Percentiles rank a stretch among this genome's conserved stretches.
Conservation (phyloP, 163 green algal species). For the Chloromonas sp. region DNA sequence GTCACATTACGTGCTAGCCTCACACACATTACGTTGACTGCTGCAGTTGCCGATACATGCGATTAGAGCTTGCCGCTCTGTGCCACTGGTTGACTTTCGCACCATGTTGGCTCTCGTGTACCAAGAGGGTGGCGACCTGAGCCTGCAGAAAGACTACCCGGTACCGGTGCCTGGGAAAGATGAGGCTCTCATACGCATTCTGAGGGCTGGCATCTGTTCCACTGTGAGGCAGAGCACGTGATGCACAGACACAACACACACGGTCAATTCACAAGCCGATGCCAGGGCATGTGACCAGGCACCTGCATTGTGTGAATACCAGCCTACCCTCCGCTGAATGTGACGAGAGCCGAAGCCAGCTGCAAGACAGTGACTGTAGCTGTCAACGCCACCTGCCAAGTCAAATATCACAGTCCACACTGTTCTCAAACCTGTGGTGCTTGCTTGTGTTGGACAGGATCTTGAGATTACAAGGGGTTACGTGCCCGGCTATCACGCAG, state of each 20-base stretch:
- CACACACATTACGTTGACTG: no score
- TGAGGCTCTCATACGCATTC: conserved; percentile 44
- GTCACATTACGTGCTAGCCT: no score
- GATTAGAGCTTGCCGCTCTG: no score
- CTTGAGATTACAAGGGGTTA: conserved; percentile 68
- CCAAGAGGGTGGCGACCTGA: neutral
- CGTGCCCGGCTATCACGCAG: conserved; percentile 50
- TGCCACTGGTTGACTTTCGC: no score
- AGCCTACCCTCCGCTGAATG: neutral
- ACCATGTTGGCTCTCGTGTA: no score
- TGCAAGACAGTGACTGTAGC: neutral
- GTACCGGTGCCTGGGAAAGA: conserved; percentile 17
- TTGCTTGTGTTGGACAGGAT: conserved; percentile 30
- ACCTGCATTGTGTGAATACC: neutral
- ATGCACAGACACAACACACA: neutral
- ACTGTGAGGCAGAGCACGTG: conserved; percentile 22
- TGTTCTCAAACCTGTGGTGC: neutral
- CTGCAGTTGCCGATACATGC: no score
- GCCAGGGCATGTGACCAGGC: neutral
- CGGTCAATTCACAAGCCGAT: neutral
- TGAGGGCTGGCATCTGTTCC: conserved; percentile 45
- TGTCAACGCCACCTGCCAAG: no score
- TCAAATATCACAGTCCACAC: no score
- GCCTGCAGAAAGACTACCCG: conserved; percentile 18
- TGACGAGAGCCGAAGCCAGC: neutral